Evolutionary conservation across 2,329 filamentous ascomycete species (phyloP).

Genomic region (Nemania sp.): DNA sequence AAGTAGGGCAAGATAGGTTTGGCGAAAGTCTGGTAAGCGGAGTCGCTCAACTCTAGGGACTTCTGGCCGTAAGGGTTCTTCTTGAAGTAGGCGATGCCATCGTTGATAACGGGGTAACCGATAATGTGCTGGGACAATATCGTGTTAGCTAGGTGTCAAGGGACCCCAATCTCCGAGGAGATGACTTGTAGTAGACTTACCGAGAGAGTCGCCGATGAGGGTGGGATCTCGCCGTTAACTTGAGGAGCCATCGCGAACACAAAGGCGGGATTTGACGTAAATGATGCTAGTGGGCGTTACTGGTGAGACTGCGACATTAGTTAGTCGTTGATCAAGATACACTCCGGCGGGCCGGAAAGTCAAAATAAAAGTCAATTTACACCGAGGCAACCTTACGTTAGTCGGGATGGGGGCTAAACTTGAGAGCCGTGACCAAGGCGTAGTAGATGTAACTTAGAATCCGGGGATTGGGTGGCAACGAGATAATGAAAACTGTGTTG

Average conservation of each 20-base stretch:
- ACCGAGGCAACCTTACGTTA: conserved; percentile 32
- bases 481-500: background rate
- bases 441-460: conserved; percentile 14
- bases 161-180: background rate
- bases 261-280: conserved; percentile 17
- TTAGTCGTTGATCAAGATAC: conserved; percentile 17
- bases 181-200: conserved; percentile 41
- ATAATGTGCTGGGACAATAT: conserved; percentile 76
- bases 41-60: conserved; percentile 80
- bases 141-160: conserved; percentile 10
- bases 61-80: conserved; percentile 85
- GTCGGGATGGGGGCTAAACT: background rate
- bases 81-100: conserved; percentile 82
- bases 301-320: conserved; percentile 22
- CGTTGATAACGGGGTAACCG: conserved; percentile 85
- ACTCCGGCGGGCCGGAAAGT: conserved; percentile 18
- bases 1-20: conserved; percentile 84
- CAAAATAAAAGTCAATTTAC: conserved; percentile 18
- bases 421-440: background rate
- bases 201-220: conserved; percentile 51
- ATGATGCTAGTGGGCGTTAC: conserved; percentile 17
- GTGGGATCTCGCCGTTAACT: conserved; percentile 52
- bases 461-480: background rate
- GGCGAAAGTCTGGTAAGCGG: conserved; percentile 80
- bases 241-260: conserved; percentile 48